Conservation (phyloP, 1,284 basidiomycete genomes). For the Tilletia setariae region DNA sequence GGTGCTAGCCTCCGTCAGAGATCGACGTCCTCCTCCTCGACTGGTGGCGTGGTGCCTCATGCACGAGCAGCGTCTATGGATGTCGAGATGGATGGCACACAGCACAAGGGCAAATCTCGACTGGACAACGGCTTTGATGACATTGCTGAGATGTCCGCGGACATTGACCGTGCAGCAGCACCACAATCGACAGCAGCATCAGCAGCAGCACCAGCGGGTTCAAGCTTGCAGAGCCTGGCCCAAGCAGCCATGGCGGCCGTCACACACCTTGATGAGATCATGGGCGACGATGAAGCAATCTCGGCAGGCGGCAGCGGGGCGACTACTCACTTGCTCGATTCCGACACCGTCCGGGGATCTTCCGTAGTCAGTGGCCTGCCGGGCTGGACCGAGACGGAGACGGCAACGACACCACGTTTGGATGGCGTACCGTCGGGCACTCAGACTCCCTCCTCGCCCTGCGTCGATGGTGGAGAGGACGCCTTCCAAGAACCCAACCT, state of each 20-base stretch:
- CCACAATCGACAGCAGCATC: not conserved
- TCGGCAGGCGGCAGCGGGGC: not conserved
- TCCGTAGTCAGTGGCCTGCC: not conserved
- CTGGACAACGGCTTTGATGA: not conserved
- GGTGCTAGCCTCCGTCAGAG: not conserved
- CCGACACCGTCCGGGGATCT: too few relatives aligned
- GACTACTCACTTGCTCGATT: not conserved
- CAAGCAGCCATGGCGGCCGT: not conserved
- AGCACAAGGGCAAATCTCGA: not conserved
- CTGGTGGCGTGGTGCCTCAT: too few relatives aligned
- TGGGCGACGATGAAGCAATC: not conserved
- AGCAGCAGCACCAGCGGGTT: too few relatives aligned
- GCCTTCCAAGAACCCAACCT: constrained; percentile 28
- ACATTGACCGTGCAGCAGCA: not conserved
- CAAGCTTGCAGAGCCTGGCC: not conserved
- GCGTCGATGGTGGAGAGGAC: constrained; percentile 21
- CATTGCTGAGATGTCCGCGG: constrained; percentile 5
- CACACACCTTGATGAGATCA: not conserved
- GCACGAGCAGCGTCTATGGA: not conserved
- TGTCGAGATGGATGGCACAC: not conserved
- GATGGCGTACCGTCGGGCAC: not conserved
- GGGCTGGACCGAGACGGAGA: constrained; percentile 9
- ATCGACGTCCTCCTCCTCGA: not conserved
- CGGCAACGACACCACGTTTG: constrained; percentile 1
- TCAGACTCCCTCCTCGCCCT: constrained; percentile 1